phyloP scores from a whole-genome alignment of 192 early-diverging fungal species.

The Coemansia aciculifera region DNA sequence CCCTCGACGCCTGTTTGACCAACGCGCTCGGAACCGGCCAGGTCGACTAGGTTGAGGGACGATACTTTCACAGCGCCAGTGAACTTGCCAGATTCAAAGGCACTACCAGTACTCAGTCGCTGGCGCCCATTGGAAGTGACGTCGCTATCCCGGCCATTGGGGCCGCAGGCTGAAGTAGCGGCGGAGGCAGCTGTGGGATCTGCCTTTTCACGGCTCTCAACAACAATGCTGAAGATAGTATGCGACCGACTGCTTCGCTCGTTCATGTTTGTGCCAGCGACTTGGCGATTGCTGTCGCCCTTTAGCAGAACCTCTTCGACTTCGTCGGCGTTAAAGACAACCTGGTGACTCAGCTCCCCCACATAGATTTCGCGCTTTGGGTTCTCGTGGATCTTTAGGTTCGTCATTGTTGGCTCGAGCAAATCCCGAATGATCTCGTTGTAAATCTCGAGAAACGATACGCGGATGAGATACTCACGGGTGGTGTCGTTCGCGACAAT shows the following conservation, averaged over 20 bases:
- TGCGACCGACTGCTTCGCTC: conserved; percentile 89
- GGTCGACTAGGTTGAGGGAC: conserved; percentile 86
- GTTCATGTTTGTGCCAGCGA: conserved; percentile 93
- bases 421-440: conserved; percentile 92
- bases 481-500: conserved; percentile 47
- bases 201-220: conserved; percentile 73
- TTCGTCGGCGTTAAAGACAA: conserved; percentile 58
- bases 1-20: conserved; percentile 67
- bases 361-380: conserved; percentile 65
- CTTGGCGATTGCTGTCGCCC: conserved; percentile 81
- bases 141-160: background rate
- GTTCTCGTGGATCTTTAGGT: conserved; percentile 89
- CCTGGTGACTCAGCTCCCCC: conserved; percentile 64
- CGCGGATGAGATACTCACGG: conserved; percentile 86
- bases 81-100: conserved; percentile 32
- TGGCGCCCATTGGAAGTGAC: conserved; percentile 12
- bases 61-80: conserved; percentile 57
- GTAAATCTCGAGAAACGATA: conserved; percentile 99
- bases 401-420: conserved; percentile 74
- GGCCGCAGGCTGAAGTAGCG: background rate
- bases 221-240: conserved; percentile 91
- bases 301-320: conserved; percentile 74
- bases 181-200: conserved; percentile 5
- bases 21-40: conserved; percentile 96
- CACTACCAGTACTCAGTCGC: conserved; percentile 41